These are phyloP conservation scores for Gloeostereum incarnatum DNA, from an alignment of 768 basidiomycete genomes.

Conservation along the genomic window DNA sequence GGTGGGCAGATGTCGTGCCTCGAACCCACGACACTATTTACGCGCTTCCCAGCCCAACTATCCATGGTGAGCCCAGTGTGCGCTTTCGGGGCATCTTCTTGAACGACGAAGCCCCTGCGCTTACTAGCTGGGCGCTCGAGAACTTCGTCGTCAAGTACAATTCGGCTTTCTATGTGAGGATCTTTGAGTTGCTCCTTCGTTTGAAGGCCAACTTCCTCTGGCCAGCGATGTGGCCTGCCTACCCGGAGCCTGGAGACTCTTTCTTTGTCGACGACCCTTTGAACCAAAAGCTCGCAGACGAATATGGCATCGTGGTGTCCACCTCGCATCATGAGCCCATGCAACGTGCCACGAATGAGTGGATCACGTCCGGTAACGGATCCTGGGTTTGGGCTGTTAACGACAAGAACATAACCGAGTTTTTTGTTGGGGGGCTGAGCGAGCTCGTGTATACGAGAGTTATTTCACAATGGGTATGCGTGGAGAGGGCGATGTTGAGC, in stretches of 20 bases:
- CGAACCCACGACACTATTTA: constrained; percentile 34
- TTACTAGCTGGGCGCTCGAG: constrained; percentile 64
- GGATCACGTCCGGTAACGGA: constrained; percentile 45
- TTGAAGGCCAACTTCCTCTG: constrained; percentile 65
- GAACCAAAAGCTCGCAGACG: constrained; percentile 55
- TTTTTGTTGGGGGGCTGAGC: constrained; percentile 53
- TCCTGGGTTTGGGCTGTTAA: constrained; percentile 57
- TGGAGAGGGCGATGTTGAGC: constrained; percentile 46
- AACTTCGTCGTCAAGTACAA: constrained; percentile 67
- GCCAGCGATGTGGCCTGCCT: constrained; percentile 38
- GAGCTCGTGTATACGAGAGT: constrained; percentile 54
- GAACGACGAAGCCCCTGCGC: constrained; percentile 68
- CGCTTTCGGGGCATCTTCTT: constrained; percentile 68
- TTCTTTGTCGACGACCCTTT: constrained; percentile 53
- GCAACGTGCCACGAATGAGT: constrained; percentile 64
- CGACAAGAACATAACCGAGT: constrained; percentile 42
- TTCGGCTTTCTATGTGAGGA: constrained; percentile 44
- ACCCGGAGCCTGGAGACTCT: constrained; percentile 16
- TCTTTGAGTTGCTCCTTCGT: constrained; percentile 61
- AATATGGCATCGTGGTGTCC: constrained; percentile 64
- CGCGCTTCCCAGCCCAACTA: constrained; percentile 33
- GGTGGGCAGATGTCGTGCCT: constrained; percentile 26
- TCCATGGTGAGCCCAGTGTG: constrained; percentile 55
- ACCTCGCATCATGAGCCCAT: constrained; percentile 74
- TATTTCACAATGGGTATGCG: constrained; percentile 65